phyloP scores from a whole-genome alignment of 1,284 basidiomycete species.

The Ceratobasidium sp. region DNA sequence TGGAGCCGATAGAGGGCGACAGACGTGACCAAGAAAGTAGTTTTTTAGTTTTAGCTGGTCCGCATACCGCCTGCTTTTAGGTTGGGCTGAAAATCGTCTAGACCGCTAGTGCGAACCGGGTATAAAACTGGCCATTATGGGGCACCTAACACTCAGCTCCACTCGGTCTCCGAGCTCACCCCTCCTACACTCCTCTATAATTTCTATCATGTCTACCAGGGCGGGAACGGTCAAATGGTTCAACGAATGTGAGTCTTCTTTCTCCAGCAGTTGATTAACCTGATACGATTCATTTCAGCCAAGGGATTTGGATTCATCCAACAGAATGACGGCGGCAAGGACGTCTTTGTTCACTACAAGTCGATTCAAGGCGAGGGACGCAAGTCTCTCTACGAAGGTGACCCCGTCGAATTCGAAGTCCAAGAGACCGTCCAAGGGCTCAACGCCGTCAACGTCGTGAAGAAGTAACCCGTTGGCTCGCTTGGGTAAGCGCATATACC shows the following conservation, averaged over 20 bases:
- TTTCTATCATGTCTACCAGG: conserved; percentile 30
- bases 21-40: neutral
- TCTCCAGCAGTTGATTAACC: neutral
- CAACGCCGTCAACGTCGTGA: conserved; percentile 36
- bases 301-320: conserved; percentile 43
- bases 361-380: conserved; percentile 31
- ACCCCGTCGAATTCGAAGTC: conserved; percentile 42
- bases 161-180: conserved; percentile 19
- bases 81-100: neutral
- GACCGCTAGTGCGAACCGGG: neutral
- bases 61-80: neutral
- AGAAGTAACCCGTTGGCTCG: conserved; percentile 13
- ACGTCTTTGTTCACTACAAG: conserved; percentile 45
- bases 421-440: conserved; percentile 17
- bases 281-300: conserved; percentile 22
- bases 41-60: conserved; percentile 10
- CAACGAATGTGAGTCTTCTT: conserved; percentile 32
- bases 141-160: conserved; percentile 16
- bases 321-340: conserved; percentile 30
- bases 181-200: conserved; percentile 13
- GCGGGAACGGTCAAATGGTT: conserved; percentile 41
- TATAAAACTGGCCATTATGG: neutral
- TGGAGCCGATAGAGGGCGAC: neutral
- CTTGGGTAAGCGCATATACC: neutral
- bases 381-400: conserved; percentile 43